Evolutionary conservation across 345 rosid species (phyloP), one percentile per base, ranked within the genome.

Genomic region (Euphorbia lathyris): DNA sequence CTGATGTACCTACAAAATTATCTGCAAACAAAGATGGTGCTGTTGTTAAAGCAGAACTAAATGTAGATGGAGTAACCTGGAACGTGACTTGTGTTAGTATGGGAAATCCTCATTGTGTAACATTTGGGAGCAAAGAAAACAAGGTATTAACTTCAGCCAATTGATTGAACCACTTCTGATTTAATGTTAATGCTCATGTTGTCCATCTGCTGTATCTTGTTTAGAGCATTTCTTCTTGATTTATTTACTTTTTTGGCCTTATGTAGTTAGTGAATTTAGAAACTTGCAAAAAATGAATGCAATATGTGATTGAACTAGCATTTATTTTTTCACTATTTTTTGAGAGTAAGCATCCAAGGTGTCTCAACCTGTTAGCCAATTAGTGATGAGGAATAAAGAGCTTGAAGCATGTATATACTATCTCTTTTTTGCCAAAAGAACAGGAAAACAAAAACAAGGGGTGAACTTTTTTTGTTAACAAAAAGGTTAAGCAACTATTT

Each of bases 41-140:
- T 77, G 91, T 81, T 71, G 93, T 88, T 66, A 80, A 86, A 69
- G 78, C 87, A 3, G 95, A 82, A 55, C 72, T 92, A 52, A 82
- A 70, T 74, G 89, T 96, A 12, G 96, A 92, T 83, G 96, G 96
- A 67, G 85, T 82, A 38, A 76, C 80, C 68, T 96, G 99, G 99
- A 82, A 81, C 77, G 97, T 88, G 70, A 96, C 97, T n/a, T 92
- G 98, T 67, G 96, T 92, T 78, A 90, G 98, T 59, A 96, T 92
- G 99, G 98, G 99, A 14, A 96, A 96, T 82, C 99, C 99, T 61
- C 99, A 96, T 66, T 96, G 99, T 67, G 64, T 96, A 26, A 89
- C 91, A 62, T 90, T 92, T 55, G 94, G 96, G 50, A 80, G 76
- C 42, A 83, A 83, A 70, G 86, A 73, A 73, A 83, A 79, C 56